phyloP scores from a whole-genome alignment of 192 early-diverging fungal species.

The Cladochytrium replicatum region DNA sequence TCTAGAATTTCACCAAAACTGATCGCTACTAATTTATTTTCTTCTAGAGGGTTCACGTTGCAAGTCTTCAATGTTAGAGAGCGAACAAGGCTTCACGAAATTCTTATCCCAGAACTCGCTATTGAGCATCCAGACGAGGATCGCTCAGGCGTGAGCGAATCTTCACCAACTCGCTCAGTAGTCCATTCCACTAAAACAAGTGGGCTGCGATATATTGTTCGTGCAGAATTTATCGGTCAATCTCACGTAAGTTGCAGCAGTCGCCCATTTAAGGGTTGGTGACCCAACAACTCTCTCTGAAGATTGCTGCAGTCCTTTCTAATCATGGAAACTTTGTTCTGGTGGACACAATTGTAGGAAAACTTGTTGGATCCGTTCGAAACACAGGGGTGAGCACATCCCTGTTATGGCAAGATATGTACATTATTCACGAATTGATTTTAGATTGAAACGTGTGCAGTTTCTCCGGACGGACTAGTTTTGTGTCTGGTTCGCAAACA shows the following conservation, averaged over 20 bases:
- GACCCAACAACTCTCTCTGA: no score
- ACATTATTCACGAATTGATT: no score
- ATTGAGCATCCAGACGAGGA: no score
- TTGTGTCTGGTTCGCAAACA: no score
- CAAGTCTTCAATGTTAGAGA: slow-evolving; percentile 40
- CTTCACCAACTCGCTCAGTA: no score
- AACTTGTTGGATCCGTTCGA: slow-evolving; percentile 27
- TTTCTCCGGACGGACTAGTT: slow-evolving; percentile 32
- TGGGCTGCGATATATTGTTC: no score
- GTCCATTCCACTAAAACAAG: no score
- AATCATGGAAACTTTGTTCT: slow-evolving; percentile 32
- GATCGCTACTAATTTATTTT: background rate
- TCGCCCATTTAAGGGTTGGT: no score
- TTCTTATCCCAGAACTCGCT: slow-evolving; percentile 31
- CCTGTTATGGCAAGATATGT: no score
- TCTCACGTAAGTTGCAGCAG: no score
- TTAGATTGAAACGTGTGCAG: slow-evolving; percentile 28
- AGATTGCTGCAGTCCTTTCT: slow-evolving; percentile 31
- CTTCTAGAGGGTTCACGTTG: slow-evolving; percentile 21
- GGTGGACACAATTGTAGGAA: slow-evolving; percentile 27
- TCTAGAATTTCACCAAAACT: slow-evolving; percentile 1
- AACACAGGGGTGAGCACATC: slow-evolving; percentile 18
- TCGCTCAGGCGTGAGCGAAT: no score
- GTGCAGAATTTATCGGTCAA: no score
- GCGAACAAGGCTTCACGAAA: slow-evolving; percentile 34